A percentile compares a stretch with the other conserved stretches of the same genome.
phyloP scores from a whole-genome alignment of 148 eudicot species.

The Chenopodium quinoa region DNA sequence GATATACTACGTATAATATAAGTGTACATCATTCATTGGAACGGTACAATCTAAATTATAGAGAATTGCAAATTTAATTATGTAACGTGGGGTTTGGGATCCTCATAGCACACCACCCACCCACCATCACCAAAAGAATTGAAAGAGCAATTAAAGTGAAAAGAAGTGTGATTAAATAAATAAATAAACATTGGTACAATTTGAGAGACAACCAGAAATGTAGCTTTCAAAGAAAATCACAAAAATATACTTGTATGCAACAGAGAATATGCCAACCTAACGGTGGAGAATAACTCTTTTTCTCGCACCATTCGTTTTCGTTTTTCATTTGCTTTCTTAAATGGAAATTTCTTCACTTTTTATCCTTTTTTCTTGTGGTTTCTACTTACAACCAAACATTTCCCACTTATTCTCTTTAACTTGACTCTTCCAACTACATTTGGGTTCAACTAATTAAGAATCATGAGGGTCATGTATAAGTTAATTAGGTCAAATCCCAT shows the following conservation, averaged over 20 bases:
- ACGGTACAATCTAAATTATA: too few species aligned
- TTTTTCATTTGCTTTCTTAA: conserved; percentile 4
- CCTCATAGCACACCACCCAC: conserved; percentile 18
- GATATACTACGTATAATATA: too few species aligned
- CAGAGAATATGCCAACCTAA: conserved; percentile 41
- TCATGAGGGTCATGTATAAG: too few species aligned
- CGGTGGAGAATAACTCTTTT: conserved; percentile 35
- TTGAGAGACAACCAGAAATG: conserved; percentile 17
- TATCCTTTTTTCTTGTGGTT: conserved; percentile 5
- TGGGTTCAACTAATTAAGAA: too few species aligned
- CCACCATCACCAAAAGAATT: conserved; percentile 22
- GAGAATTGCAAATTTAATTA: neutral
- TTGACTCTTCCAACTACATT: conserved; percentile 9
- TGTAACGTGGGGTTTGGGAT: conserved; percentile 18
- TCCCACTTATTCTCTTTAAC: conserved; percentile 4
- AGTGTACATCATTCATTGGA: too few species aligned
- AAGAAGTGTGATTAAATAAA: conserved; percentile 1
- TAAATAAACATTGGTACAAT: conserved; percentile 17
- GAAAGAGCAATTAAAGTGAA: neutral
- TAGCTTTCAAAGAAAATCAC: conserved; percentile 26
- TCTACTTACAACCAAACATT: conserved; percentile 31
- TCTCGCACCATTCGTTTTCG: conserved; percentile 32
- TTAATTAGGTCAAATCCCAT: too few species aligned
- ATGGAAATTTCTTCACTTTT: conserved; percentile 3
- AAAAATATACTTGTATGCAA: conserved; percentile 3